Evolutionary conservation across 768 basidiomycete genomes (phyloP).

Genomic region (Pholiota conissans): DNA sequence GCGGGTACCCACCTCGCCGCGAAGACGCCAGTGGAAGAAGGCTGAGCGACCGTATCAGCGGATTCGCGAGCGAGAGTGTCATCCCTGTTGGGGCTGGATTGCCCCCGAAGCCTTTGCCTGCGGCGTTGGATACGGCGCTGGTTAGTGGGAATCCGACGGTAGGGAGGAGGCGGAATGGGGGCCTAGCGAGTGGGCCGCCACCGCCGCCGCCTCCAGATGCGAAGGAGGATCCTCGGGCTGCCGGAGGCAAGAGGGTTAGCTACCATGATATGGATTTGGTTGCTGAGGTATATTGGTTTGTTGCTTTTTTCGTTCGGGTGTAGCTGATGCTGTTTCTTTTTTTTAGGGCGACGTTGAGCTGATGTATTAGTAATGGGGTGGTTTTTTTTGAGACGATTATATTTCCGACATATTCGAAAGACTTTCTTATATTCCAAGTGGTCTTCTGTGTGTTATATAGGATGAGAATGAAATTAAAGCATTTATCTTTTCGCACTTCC

Average conservation of each 20-base stretch:
- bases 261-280: conserved; percentile 97
- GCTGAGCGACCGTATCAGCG: conserved; percentile 80
- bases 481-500: not conserved
- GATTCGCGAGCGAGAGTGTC: conserved; percentile 54
- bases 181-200: conserved; percentile 49
- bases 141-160: conserved; percentile 49
- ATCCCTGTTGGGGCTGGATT: conserved; percentile 71
- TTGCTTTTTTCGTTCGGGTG: conserved; percentile 6
- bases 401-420: not conserved
- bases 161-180: conserved; percentile 34
- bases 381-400: not conserved
- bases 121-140: conserved; percentile 51
- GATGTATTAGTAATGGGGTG: conserved; percentile 36
- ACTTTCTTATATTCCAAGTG: not conserved
- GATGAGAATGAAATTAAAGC: conserved; percentile 3
- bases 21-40: conserved; percentile 60
- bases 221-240: conserved; percentile 90
- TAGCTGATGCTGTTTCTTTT: conserved; percentile 16
- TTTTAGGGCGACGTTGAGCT: conserved; percentile 62
- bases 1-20: conserved; percentile 48
- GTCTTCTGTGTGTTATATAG: conserved; percentile 6
- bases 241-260: conserved; percentile 85
- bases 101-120: conserved; percentile 73
- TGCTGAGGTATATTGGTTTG: conserved; percentile 57
- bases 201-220: conserved; percentile 86